Percentiles rank a stretch among this genome's conserved stretches.
These are phyloP conservation scores for Hibiscus mutabilis DNA, from an alignment of 345 rosid genomes.

Conservation along the genomic window DNA sequence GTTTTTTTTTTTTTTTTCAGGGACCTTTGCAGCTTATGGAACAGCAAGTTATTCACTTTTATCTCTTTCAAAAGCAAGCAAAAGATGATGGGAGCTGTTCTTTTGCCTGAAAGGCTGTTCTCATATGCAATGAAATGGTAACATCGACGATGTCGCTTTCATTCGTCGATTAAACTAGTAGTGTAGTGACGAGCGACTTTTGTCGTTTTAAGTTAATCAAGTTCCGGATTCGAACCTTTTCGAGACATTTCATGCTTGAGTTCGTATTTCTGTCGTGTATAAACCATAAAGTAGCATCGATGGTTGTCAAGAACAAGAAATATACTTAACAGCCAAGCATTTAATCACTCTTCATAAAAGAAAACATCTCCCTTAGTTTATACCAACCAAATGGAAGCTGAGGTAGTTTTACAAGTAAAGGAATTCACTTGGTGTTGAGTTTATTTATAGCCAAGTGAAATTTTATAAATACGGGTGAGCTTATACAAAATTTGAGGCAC, in stretches of 20 bases:
- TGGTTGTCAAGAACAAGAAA: no score
- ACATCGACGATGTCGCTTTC: constrained; percentile 7
- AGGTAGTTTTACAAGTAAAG: neutral
- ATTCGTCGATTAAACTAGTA: neutral
- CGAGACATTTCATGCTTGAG: neutral
- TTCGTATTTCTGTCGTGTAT: neutral
- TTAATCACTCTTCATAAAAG: neutral
- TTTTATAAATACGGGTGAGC: no score
- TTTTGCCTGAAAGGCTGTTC: constrained; percentile 8
- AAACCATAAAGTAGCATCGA: no score
- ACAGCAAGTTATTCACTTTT: neutral
- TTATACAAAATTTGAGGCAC: no score
- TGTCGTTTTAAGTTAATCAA: no score
- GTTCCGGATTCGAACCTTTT: neutral
- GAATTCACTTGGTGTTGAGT: no score
- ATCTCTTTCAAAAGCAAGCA: neutral
- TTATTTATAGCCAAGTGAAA: no score
- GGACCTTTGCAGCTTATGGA: neutral
- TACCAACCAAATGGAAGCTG: neutral
- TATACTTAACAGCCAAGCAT: no score
- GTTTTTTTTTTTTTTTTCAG: neutral
- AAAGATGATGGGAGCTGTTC: neutral
- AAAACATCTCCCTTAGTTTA: neutral
- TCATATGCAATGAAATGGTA: constrained; percentile 4
- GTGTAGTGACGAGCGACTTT: no score